Conservation (phyloP, 2,329 filamentous ascomycete species). For the Epichloe hybrida region DNA sequence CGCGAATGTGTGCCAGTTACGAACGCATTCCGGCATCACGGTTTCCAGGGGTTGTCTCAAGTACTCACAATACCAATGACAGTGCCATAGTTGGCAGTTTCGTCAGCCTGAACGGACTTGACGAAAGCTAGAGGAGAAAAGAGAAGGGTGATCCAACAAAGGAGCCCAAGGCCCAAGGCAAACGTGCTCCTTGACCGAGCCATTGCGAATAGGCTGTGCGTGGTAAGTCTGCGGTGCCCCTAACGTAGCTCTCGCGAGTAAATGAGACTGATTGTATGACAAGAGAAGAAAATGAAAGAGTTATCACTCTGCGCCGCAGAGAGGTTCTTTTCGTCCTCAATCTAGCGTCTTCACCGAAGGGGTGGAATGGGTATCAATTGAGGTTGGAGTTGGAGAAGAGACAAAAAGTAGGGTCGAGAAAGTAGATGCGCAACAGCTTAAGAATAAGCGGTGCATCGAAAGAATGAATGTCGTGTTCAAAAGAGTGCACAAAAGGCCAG, state of each 20-base stretch:
- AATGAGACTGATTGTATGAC: conserved; percentile 10
- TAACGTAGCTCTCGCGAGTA: conserved; percentile 1
- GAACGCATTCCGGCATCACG: neutral
- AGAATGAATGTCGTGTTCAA: conserved; percentile 31
- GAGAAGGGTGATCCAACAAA: conserved; percentile 84
- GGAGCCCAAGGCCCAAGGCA: conserved; percentile 71
- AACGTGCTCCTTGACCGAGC: conserved; percentile 51
- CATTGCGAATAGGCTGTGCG: conserved; percentile 24
- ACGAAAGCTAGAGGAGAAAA: conserved; percentile 80
- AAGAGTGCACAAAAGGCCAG: conserved; percentile 33
- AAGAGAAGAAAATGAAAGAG: conserved; percentile 12
- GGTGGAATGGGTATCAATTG: conserved; percentile 16
- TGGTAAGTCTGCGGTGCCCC: conserved; percentile 9
- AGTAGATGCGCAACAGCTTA: conserved; percentile 19
- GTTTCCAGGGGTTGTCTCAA: neutral
- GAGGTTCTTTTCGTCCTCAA: conserved; percentile 16
- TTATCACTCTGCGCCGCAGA: conserved; percentile 14
- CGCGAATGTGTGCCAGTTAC: neutral
- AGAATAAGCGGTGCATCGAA: conserved; percentile 16
- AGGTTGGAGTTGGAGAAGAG: conserved; percentile 11
- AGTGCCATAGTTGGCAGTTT: conserved; percentile 68
- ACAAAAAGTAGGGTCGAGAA: conserved; percentile 13
- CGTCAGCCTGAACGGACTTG: conserved; percentile 58
- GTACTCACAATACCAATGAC: conserved; percentile 76
- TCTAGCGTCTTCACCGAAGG: conserved; percentile 16